phyloP scores from a whole-genome alignment of 2,329 filamentous ascomycete species.

The Diaporthe vaccinii region DNA sequence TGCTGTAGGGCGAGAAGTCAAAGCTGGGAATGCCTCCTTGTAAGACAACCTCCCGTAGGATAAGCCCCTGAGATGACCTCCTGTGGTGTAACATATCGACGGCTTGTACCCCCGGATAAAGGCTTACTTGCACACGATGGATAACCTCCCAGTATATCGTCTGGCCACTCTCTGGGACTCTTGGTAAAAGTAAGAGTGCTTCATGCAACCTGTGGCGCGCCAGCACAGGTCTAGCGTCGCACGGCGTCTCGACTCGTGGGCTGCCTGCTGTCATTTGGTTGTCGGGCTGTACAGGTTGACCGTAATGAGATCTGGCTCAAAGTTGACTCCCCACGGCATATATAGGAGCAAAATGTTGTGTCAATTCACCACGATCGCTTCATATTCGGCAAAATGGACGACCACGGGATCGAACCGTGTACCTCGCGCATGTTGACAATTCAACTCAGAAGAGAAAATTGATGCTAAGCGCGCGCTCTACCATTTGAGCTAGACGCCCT shows the following conservation, averaged over 20 bases:
- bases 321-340: too few species aligned
- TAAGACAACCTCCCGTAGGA: background rate
- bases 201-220: background rate
- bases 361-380: too few species aligned
- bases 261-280: too few species aligned
- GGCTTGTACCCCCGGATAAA: background rate
- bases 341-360: too few species aligned
- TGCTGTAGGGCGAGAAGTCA: background rate
- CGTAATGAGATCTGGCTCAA: too few species aligned
- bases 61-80: background rate
- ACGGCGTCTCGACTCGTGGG: too few species aligned
- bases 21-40: background rate
- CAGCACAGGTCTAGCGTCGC: background rate
- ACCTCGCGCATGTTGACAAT: background rate
- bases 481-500: constrained; percentile 38
- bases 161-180: background rate
- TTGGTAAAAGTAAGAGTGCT: background rate
- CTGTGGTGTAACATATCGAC: background rate
- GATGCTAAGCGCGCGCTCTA: constrained; percentile 38
- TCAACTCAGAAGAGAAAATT: background rate
- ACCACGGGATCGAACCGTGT: constrained; percentile 36
- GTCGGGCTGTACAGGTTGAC: too few species aligned
- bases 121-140: background rate
- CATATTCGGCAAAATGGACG: constrained; percentile 6
- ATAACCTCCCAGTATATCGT: background rate